A percentile compares a stretch with the other conserved stretches of the same genome.
phyloP scores from a whole-genome alignment of 2,329 filamentous ascomycete genomes.

The Penicillium fuscoglaucum region DNA sequence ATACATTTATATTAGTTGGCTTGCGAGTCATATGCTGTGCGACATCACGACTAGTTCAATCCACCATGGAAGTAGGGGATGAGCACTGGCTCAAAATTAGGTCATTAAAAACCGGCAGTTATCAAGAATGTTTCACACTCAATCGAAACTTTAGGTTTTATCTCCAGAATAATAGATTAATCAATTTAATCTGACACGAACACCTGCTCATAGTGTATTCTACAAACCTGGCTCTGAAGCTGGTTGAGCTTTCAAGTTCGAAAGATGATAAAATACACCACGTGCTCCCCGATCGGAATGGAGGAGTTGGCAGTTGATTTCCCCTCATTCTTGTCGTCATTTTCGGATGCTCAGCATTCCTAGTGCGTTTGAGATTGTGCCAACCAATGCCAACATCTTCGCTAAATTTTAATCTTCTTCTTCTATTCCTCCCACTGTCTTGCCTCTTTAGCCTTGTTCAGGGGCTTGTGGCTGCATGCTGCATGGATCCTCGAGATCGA shows the following conservation, averaged over 20 bases:
- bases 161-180: not conserved
- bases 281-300: conserved; percentile 21
- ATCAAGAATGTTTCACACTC: conserved; percentile 4
- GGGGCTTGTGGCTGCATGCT: conserved; percentile 2
- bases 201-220: conserved; percentile 1
- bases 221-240: not conserved
- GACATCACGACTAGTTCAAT: not conserved
- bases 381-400: not conserved
- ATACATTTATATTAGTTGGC: not conserved
- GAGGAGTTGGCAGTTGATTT: conserved; percentile 5
- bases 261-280: conserved; percentile 7
- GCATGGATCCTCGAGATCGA: not conserved
- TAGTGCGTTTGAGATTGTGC: conserved; percentile 15
- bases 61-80: conserved; percentile 3
- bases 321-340: conserved; percentile 14
- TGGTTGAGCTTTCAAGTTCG: not conserved
- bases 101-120: not conserved
- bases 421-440: not conserved
- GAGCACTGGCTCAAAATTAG: not conserved
- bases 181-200: not conserved
- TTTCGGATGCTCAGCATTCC: conserved; percentile 13
- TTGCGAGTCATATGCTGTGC: not conserved
- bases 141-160: not conserved
- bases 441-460: not conserved
- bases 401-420: not conserved